These are phyloP conservation scores for Penicillium nucicola DNA, from an alignment of 495 filamentous ascomycete genomes.

Conservation along the genomic window DNA sequence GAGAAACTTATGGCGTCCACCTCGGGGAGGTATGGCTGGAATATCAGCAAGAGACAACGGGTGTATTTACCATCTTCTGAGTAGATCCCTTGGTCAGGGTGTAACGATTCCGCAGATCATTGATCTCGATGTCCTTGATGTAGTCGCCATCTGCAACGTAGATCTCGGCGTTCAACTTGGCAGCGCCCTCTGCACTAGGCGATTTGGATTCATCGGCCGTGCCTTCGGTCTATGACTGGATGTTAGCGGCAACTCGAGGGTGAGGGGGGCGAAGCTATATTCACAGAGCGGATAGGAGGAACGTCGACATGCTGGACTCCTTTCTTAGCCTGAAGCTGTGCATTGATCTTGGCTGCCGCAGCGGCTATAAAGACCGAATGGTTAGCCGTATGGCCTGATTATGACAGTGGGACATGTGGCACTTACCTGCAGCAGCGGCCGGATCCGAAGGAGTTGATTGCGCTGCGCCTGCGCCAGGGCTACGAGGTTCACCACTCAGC, in stretches of 20 bases:
- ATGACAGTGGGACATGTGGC: not conserved
- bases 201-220: conserved; percentile 45
- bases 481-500: conserved; percentile 41
- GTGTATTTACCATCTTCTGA: conserved; percentile 98
- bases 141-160: conserved; percentile 95
- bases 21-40: conserved; percentile 47
- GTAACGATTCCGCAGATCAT: conserved; percentile 95
- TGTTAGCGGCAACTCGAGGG: not conserved
- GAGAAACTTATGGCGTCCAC: conserved; percentile 15
- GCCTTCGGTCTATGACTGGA: conserved; percentile 43
- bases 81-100: conserved; percentile 96
- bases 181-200: conserved; percentile 47
- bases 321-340: conserved; percentile 86
- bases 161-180: conserved; percentile 75
- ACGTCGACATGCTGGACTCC: conserved; percentile 93
- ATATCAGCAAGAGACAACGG: conserved; percentile 76
- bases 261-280: conserved; percentile 1
- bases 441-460: conserved; percentile 58
- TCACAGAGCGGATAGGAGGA: conserved; percentile 74
- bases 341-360: conserved; percentile 91
- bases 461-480: conserved; percentile 41
- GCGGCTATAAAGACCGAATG: conserved; percentile 55
- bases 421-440: conserved; percentile 79
- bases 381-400: conserved; percentile 17
- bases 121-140: conserved; percentile 98